A percentile compares a stretch with the other conserved stretches of the same genome.
phyloP scores from a whole-genome alignment of 2,329 filamentous ascomycete genomes.

The Dothideomycetes sp. region DNA sequence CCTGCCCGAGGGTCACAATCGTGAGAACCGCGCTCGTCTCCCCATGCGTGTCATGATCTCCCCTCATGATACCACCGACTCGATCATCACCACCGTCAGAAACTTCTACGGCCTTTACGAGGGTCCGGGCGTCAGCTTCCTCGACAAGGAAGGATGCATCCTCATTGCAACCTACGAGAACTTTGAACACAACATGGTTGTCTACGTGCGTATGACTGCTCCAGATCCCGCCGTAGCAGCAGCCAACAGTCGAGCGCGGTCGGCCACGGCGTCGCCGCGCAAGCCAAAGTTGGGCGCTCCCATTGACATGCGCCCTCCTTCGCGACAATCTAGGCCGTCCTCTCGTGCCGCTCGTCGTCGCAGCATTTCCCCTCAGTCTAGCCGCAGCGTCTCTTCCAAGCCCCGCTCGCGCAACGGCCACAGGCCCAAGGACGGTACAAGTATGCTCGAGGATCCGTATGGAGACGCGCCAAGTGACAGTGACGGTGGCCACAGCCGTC shows the following conservation, averaged over 20 bases:
- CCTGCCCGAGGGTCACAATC: slow-evolving; percentile 55
- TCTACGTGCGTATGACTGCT: slow-evolving; percentile 61
- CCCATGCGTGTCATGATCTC: slow-evolving; percentile 88
- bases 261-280: slow-evolving; percentile 33
- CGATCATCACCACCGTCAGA: slow-evolving; percentile 95
- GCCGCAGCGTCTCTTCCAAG: slow-evolving; percentile 62
- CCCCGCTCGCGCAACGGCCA: slow-evolving; percentile 44
- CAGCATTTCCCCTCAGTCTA: slow-evolving; percentile 64
- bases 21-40: slow-evolving; percentile 60
- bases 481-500: slow-evolving; percentile 68
- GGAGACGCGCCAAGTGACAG: slow-evolving; percentile 83
- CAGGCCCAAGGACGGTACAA: slow-evolving; percentile 19
- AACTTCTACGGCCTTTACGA: slow-evolving; percentile 98
- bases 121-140: slow-evolving; percentile 78
- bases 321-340: slow-evolving; percentile 55
- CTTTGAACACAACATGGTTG: slow-evolving; percentile 81
- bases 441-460: slow-evolving; percentile 43
- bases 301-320: slow-evolving; percentile 54
- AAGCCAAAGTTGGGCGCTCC: slow-evolving; percentile 54
- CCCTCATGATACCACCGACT: slow-evolving; percentile 92
- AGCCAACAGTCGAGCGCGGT: slow-evolving; percentile 16
- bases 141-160: slow-evolving; percentile 79
- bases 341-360: slow-evolving; percentile 66
- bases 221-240: slow-evolving; percentile 36
- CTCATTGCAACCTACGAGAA: slow-evolving; percentile 96